Percentiles rank a stretch among this genome's conserved stretches.
These are phyloP conservation scores for Nyssa sinensis DNA, from an alignment of 148 eudicot species.

Conservation along the genomic window DNA sequence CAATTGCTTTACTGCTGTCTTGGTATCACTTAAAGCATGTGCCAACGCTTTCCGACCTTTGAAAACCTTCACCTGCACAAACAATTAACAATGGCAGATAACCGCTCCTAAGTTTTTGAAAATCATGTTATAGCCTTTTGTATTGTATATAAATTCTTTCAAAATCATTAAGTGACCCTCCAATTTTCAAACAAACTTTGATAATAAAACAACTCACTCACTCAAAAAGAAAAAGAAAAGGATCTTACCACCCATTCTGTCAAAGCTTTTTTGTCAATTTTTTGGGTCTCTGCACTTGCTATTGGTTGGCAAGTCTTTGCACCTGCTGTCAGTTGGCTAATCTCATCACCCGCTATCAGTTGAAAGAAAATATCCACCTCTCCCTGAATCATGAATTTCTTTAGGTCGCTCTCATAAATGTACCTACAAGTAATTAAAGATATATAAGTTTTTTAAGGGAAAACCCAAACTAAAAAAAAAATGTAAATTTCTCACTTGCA, in stretches of 20 bases:
- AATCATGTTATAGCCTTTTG: no score
- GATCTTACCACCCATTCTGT: constrained; percentile 80
- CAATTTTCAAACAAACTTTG: no score
- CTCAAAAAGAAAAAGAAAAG: not conserved
- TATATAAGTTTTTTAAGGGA: not conserved
- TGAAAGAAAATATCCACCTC: constrained; percentile 66
- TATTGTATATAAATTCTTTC: no score
- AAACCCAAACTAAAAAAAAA: not conserved
- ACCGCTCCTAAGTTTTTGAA: no score
- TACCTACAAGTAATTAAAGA: constrained; percentile 36
- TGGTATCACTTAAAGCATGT: constrained; percentile 81
- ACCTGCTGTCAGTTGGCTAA: no score
- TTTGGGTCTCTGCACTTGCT: constrained; percentile 58
- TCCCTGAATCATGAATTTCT: constrained; percentile 67
- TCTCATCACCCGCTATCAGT: constrained; percentile 50
- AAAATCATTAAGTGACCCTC: no score
- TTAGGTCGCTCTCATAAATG: constrained; percentile 59
- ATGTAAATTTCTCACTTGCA: constrained; percentile 25
- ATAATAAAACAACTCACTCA: no score
- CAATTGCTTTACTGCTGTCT: constrained; percentile 73
- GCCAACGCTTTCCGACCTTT: constrained; percentile 66
- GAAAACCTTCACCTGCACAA: constrained; percentile 62
- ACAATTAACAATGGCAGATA: not conserved
- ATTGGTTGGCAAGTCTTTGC: no score
- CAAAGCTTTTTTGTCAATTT: constrained; percentile 50